A percentile compares a stretch with the other conserved stretches of the same genome.
Evolutionary conservation across 108 stramenopile genomes (phyloP).

Genomic region (Nannochloropsis salina): DNA sequence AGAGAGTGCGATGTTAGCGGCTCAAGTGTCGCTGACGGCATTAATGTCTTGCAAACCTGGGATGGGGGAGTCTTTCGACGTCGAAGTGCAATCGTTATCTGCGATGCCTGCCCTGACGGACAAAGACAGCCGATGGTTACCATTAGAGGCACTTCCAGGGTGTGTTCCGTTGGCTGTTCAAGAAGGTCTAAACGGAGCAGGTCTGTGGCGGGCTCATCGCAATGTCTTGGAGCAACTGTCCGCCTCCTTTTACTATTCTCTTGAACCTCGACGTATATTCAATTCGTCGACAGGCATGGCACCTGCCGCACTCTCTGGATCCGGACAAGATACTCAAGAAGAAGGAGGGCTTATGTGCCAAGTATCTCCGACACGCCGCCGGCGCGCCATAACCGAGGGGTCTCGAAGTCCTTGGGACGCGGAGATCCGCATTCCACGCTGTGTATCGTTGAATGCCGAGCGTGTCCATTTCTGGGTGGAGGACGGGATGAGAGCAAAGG

Average conservation of each 20-base stretch:
- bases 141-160: neutral
- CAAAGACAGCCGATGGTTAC: neutral
- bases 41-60: neutral
- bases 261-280: neutral
- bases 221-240: neutral
- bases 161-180: neutral
- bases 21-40: neutral
- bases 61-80: neutral
- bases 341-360: neutral
- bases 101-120: neutral
- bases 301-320: neutral
- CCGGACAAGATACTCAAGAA: neutral
- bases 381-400: neutral
- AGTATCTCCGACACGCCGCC: neutral
- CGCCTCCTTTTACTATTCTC: neutral
- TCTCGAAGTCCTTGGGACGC: neutral
- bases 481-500: neutral
- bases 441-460: neutral
- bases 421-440: neutral
- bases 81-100: neutral
- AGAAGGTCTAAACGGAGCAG: neutral
- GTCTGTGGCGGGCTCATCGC: neutral
- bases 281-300: neutral
- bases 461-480: neutral
- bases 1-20: slow-evolving; percentile 10